A percentile compares a stretch with the other conserved stretches of the same genome.
phyloP scores from a whole-genome alignment of 2,329 filamentous ascomycete species.

The Hyphodiscus sp. region DNA sequence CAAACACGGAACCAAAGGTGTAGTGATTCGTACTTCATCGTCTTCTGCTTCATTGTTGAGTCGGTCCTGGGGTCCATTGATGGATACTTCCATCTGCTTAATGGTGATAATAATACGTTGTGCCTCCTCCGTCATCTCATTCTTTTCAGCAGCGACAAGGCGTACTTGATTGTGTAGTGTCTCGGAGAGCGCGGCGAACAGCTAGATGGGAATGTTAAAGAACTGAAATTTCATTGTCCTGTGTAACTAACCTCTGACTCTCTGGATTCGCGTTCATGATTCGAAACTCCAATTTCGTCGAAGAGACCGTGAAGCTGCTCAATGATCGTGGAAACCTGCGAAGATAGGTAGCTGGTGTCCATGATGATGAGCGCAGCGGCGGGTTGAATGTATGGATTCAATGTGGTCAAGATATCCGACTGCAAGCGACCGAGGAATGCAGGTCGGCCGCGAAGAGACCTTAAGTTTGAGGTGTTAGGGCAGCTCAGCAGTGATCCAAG shows the following conservation, averaged over 20 bases:
- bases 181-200: conserved; percentile 87
- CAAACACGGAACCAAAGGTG: conserved; percentile 75
- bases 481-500: conserved; percentile 16
- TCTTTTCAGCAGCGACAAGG: conserved; percentile 80
- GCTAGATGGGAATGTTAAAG: conserved; percentile 42
- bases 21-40: conserved; percentile 70
- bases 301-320: conserved; percentile 89
- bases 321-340: conserved; percentile 93
- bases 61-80: conserved; percentile 67
- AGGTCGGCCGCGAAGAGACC: background rate
- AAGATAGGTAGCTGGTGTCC: conserved; percentile 87
- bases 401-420: background rate
- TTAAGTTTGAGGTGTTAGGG: conserved; percentile 2
- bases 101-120: conserved; percentile 79
- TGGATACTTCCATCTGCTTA: conserved; percentile 85
- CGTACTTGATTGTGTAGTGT: conserved; percentile 87
- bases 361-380: conserved; percentile 39
- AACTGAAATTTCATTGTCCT: conserved; percentile 13
- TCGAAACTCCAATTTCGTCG: conserved; percentile 94
- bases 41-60: conserved; percentile 59
- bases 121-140: conserved; percentile 82
- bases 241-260: conserved; percentile 70
- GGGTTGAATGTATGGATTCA: conserved; percentile 1
- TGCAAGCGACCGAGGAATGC: background rate
- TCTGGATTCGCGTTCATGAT: conserved; percentile 82